phyloP scores from a whole-genome alignment of 2,329 filamentous ascomycete species.

The Lachnellula subtilissima region DNA sequence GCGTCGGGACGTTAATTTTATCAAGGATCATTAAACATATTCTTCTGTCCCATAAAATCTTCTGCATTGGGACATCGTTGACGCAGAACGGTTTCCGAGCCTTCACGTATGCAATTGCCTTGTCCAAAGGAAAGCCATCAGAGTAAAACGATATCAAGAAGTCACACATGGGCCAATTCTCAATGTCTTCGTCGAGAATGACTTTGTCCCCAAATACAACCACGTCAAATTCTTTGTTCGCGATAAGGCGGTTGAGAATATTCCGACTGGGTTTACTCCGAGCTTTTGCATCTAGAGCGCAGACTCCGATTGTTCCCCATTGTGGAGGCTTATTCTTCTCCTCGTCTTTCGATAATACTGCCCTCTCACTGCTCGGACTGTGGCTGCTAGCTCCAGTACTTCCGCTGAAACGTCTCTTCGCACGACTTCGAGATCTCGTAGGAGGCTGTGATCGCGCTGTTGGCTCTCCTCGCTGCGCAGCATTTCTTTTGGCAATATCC shows the following conservation, averaged over 20 bases:
- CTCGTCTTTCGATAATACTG: constrained; percentile 45
- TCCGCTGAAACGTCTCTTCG: constrained; percentile 71
- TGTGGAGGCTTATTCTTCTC: constrained; percentile 59
- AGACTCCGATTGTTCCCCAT: constrained; percentile 78
- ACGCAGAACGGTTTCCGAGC: constrained; percentile 94
- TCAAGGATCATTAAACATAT: constrained; percentile 85
- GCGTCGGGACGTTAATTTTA: constrained; percentile 83
- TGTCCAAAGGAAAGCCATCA: constrained; percentile 92
- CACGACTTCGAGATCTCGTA: constrained; percentile 60
- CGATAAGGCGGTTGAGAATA: constrained; percentile 86
- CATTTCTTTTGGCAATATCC: constrained; percentile 31
- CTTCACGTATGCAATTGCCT: constrained; percentile 92
- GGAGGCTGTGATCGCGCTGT: constrained; percentile 37
- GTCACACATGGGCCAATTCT: constrained; percentile 90
- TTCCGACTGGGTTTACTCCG: constrained; percentile 95
- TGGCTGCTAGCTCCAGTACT: constrained; percentile 79
- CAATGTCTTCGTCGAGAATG: constrained; percentile 91
- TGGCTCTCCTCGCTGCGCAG: constrained; percentile 28
- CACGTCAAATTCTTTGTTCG: constrained; percentile 90
- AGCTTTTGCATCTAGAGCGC: constrained; percentile 91
- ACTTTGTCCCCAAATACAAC: constrained; percentile 98
- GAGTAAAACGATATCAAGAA: constrained; percentile 98
- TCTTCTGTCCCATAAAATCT: constrained; percentile 91
- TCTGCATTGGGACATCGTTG: constrained; percentile 96
- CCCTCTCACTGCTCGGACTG: constrained; percentile 69